Evolutionary conservation across 2,329 filamentous ascomycete species (phyloP).

Genomic region (Pezicula radicicola): DNA sequence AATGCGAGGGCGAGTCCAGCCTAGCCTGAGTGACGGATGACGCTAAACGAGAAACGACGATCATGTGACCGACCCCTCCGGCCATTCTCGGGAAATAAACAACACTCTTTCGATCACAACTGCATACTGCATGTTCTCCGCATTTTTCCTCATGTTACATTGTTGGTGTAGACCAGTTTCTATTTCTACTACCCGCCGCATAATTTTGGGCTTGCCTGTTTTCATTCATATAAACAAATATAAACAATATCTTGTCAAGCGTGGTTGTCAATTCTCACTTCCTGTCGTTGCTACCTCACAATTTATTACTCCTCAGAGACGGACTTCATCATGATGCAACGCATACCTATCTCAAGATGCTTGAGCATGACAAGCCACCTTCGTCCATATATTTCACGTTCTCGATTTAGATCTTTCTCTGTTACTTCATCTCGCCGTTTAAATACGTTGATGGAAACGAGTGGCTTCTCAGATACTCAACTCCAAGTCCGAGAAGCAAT

Average conservation of each 20-base stretch:
- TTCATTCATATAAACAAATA: too few species aligned
- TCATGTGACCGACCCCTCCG: constrained; percentile 7
- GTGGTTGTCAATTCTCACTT: too few species aligned
- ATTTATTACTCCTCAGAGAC: background rate
- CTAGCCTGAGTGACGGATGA: too few species aligned
- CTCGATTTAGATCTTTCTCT: constrained; percentile 13
- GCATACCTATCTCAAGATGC: constrained; percentile 10
- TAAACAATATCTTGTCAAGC: too few species aligned
- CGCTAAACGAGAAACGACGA: background rate
- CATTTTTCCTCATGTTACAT: background rate
- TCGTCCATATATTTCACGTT: background rate
- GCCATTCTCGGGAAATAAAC: constrained; percentile 14
- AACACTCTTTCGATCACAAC: too few species aligned
- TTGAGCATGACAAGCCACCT: constrained; percentile 1
- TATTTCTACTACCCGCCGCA: background rate
- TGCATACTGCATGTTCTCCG: background rate
- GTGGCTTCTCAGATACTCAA: constrained; percentile 71
- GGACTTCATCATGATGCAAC: constrained; percentile 3
- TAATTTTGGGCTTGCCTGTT: too few species aligned
- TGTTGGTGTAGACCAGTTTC: background rate
- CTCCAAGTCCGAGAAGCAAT: constrained; percentile 70
- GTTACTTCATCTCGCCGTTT: constrained; percentile 9
- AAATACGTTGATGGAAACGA: constrained; percentile 63
- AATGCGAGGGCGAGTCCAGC: too few species aligned
- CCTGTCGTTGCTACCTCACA: background rate